Evolutionary conservation across 352 stramenopile species (phyloP), one percentile per base, ranked within the genome.

Genomic region (Paralagenidium karlingii): DNA sequence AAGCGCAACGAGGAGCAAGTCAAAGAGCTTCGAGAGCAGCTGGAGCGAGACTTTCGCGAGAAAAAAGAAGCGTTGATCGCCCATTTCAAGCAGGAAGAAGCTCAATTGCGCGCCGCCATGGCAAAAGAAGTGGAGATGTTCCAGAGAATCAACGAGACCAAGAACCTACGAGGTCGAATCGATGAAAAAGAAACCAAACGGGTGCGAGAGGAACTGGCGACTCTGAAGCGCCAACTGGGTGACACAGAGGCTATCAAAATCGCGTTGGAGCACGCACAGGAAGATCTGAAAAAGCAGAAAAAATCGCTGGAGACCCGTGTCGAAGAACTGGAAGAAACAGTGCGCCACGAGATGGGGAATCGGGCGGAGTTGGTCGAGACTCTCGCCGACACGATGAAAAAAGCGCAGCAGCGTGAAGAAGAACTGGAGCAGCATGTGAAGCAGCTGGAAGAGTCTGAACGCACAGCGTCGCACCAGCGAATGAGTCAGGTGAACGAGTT

Each of bases 341-440:
- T 83, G 26, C 63, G 48, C 1, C 53, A 68, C n/a, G 77, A 86
- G 19, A 68, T 79, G 51, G 44, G 38, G 4, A 83, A 59, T 43
- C 74, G 77, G n/a, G 63, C 68, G 5, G 69, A 85, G 45, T 45
- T 90, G 2, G 65, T 90, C 3, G 77, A 90, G 33, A 87, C 71
- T 7, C 39, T 90, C 12, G 68, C 68, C 2, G 21, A 58, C 9
- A 82, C 68, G 32, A 74, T 87, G 34, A 70, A 74, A 43, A 56
- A 30, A 12, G 49, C 52, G 0, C 65, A 84, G 34, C 45, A 65
- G 22, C 77, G 77, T 5, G 70, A 87, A 40, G 49, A 40, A n/a
- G 34, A 33, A 19, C 46, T 84, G 20, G 55, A 51, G 10, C 43
- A 62, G 4, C 61, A 63, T 22, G 51, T 84, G 16, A 53, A 34